A percentile compares a stretch with the other conserved stretches of the same genome.
These are phyloP conservation scores for Thelephora terrestris DNA, from an alignment of 1,284 basidiomycete species.

Conservation along the genomic window DNA sequence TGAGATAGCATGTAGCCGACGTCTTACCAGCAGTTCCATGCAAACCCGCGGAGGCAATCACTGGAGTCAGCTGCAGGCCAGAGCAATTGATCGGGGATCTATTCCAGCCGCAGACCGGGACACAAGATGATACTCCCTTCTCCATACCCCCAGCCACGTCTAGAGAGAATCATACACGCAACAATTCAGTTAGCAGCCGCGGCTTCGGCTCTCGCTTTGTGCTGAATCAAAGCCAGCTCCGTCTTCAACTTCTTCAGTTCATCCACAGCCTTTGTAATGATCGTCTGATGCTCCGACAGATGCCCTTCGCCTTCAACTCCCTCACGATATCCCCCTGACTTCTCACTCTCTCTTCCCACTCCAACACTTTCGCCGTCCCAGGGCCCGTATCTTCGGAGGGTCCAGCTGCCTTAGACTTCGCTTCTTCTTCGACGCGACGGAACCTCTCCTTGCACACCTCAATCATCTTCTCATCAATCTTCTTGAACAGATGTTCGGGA, in stretches of 20 bases:
- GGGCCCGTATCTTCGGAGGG: conserved; percentile 2
- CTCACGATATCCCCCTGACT: conserved; percentile 69
- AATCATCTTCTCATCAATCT: conserved; percentile 87
- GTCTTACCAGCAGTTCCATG: too few species aligned
- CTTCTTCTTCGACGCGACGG: conserved; percentile 29
- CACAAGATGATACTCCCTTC: too few species aligned
- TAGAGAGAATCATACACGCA: too few species aligned
- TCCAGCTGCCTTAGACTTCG: conserved; percentile 11
- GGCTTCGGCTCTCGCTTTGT: conserved; percentile 2
- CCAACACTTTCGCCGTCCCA: conserved; percentile 45
- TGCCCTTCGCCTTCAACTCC: conserved; percentile 43
- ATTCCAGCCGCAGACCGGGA: too few species aligned
- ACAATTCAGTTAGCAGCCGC: too few species aligned
- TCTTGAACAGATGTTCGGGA: conserved; percentile 88
- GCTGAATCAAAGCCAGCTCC: conserved; percentile 41
- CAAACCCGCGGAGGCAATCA: too few species aligned
- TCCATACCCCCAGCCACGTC: too few species aligned
- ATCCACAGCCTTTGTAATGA: conserved; percentile 35
- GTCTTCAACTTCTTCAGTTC: conserved; percentile 48
- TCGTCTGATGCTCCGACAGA: conserved; percentile 46
- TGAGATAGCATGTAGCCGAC: too few species aligned
- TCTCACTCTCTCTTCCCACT: conserved; percentile 60
- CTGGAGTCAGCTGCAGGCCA: too few species aligned
- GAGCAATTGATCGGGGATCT: too few species aligned
- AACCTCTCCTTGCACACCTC: conserved; percentile 79